Conservation (phyloP, 225 moss, liverwort and hornwort species). For the Polytrichum commune region DNA sequence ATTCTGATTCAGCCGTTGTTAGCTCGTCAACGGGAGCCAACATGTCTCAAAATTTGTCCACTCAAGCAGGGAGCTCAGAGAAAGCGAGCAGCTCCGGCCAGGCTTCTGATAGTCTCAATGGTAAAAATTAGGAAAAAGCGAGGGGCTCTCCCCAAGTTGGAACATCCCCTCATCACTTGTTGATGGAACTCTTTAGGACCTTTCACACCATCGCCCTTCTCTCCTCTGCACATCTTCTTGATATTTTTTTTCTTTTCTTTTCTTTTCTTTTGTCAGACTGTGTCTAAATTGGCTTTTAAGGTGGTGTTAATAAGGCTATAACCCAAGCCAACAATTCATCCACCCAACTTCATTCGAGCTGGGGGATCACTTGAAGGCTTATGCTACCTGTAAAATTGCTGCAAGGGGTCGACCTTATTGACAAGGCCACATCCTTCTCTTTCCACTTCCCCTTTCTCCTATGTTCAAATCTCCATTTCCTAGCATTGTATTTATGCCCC, state of each 20-base stretch:
- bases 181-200: neutral
- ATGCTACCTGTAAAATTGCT: slow-evolving; percentile 60
- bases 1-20: slow-evolving; percentile 52
- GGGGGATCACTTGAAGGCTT: slow-evolving; percentile 43
- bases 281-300: slow-evolving; percentile 53
- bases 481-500: slow-evolving; percentile 17
- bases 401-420: slow-evolving; percentile 36
- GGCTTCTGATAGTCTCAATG: slow-evolving; percentile 57
- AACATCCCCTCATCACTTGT: too few species aligned
- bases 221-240: slow-evolving; percentile 21
- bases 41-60: slow-evolving; percentile 33
- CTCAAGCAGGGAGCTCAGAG: slow-evolving; percentile 49
- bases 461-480: neutral
- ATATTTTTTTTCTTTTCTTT: neutral
- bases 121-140: slow-evolving; percentile 60
- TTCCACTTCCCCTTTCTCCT: slow-evolving; percentile 16
- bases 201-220: neutral
- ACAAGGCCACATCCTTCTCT: slow-evolving; percentile 21
- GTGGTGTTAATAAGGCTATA: slow-evolving; percentile 68
- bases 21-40: slow-evolving; percentile 39
- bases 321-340: slow-evolving; percentile 55
- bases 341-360: slow-evolving; percentile 32
- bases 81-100: slow-evolving; percentile 48
- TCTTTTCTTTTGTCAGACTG: slow-evolving; percentile 28
- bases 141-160: too few species aligned